Percentiles rank a stretch among this genome's conserved stretches.
Evolutionary conservation across 371 early-diverging fungal genomes (phyloP).

Genomic region (Mortierella sp.): DNA sequence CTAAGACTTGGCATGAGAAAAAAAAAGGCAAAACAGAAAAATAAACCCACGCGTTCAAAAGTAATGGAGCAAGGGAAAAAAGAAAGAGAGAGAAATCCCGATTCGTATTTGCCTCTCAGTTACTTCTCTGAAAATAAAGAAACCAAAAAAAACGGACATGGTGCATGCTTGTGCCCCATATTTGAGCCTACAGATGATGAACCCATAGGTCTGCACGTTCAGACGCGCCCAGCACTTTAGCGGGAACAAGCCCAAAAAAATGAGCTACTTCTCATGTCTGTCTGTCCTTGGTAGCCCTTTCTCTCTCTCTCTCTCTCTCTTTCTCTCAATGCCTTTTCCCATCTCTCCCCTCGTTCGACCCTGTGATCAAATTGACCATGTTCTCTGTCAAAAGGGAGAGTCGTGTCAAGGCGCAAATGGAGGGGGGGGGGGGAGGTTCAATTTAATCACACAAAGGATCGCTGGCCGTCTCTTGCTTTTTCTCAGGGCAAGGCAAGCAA

Average conservation of each 20-base stretch:
- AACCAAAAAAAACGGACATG: neutral
- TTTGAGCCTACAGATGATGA: neutral
- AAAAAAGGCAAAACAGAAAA: too few species aligned
- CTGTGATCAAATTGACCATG: neutral
- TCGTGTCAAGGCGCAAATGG: neutral
- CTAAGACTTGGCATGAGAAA: neutral
- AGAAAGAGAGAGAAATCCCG: neutral
- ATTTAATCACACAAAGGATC: neutral
- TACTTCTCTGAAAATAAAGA: neutral
- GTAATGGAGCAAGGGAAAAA: neutral
- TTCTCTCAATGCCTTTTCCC: neutral
- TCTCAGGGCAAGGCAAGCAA: neutral
- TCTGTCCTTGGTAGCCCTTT: neutral
- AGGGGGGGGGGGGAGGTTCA: neutral
- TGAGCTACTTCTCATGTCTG: neutral
- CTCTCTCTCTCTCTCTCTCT: neutral
- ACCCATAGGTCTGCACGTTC: too few species aligned
- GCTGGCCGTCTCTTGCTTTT: neutral
- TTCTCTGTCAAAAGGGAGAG: neutral
- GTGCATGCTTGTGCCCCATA: neutral
- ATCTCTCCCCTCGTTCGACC: neutral
- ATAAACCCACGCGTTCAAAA: too few species aligned
- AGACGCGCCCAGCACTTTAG: neutral
- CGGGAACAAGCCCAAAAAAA: neutral
- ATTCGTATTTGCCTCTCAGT: neutral